Conservation (phyloP, 495 filamentous ascomycete genomes). For the Hypoxylon lenormandii region DNA sequence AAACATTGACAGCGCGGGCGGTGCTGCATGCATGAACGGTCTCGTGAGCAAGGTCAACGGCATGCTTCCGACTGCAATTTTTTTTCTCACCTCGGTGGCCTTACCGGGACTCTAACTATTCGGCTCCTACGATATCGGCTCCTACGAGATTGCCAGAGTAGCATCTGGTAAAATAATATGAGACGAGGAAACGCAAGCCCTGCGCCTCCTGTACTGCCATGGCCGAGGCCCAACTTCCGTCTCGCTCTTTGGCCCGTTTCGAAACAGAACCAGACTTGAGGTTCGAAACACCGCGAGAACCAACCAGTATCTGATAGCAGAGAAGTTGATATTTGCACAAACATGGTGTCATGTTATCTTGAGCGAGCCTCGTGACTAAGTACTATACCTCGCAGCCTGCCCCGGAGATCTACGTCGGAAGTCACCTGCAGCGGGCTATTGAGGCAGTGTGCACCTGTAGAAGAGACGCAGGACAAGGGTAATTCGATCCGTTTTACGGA, state of each 20-base stretch:
- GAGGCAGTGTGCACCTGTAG: slow-evolving; percentile 15
- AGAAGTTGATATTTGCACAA: slow-evolving; percentile 18
- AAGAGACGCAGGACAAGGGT: slow-evolving; percentile 1
- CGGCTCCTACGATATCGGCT: not conserved
- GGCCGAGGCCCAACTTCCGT: slow-evolving; percentile 6
- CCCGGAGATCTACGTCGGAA: not conserved
- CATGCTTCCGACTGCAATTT: slow-evolving; percentile 14
- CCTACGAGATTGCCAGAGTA: slow-evolving; percentile 3
- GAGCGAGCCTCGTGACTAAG: slow-evolving; percentile 19
- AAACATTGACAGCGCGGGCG: slow-evolving; percentile 8
- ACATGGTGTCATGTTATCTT: slow-evolving; percentile 11
- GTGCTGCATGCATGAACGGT: slow-evolving; percentile 33
- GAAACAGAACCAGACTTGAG: slow-evolving; percentile 1
- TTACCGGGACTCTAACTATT: not conserved
- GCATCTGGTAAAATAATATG: slow-evolving; percentile 8
- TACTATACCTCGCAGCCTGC: slow-evolving; percentile 9
- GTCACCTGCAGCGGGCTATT: not conserved
- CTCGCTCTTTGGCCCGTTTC: slow-evolving; percentile 8
- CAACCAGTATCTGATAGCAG: slow-evolving; percentile 1
- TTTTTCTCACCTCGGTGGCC: slow-evolving; percentile 5
- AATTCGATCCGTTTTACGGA: slow-evolving; percentile 1
- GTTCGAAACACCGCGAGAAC: slow-evolving; percentile 11
- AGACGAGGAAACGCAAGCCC: slow-evolving; percentile 4
- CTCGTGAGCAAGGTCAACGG: slow-evolving; percentile 28
- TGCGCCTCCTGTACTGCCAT: slow-evolving; percentile 35